phyloP scores from a whole-genome alignment of 805 yeast genomes.

The Metschnikowia continentalis region DNA sequence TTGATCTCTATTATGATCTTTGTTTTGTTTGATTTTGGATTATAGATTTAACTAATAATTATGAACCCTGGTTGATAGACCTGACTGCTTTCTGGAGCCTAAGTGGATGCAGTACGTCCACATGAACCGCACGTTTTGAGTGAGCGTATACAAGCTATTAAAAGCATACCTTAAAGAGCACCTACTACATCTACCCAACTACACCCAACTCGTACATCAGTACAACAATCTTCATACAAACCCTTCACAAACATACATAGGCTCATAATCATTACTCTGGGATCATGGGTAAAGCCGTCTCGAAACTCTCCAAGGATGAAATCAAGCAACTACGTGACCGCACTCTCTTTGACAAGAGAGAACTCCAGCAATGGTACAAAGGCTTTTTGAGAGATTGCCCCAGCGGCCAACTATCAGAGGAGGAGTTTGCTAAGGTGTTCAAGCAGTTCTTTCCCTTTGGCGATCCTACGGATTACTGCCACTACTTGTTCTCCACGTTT shows the following conservation, averaged over 20 bases:
- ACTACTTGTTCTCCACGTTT: conserved; percentile 81
- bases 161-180: background rate
- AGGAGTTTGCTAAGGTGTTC: conserved; percentile 87
- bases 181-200: background rate
- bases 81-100: no score
- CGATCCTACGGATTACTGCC: conserved; percentile 88
- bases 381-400: conserved; percentile 95
- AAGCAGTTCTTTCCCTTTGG: conserved; percentile 98
- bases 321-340: conserved; percentile 74
- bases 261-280: background rate
- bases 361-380: conserved; percentile 97
- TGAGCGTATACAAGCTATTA: no score
- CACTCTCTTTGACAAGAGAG: conserved; percentile 89
- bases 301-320: conserved; percentile 89
- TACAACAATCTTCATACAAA: no score
- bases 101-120: background rate
- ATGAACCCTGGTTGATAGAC: no score
- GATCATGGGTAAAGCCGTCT: conserved; percentile 89
- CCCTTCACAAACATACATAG: no score
- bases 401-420: conserved; percentile 76
- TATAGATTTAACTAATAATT: no score
- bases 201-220: background rate
- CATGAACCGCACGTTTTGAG: background rate
- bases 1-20: no score
- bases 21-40: no score